These are phyloP conservation scores for Aspergillus japonicus DNA, from an alignment of 2,329 filamentous ascomycete genomes.

Conservation along the genomic window DNA sequence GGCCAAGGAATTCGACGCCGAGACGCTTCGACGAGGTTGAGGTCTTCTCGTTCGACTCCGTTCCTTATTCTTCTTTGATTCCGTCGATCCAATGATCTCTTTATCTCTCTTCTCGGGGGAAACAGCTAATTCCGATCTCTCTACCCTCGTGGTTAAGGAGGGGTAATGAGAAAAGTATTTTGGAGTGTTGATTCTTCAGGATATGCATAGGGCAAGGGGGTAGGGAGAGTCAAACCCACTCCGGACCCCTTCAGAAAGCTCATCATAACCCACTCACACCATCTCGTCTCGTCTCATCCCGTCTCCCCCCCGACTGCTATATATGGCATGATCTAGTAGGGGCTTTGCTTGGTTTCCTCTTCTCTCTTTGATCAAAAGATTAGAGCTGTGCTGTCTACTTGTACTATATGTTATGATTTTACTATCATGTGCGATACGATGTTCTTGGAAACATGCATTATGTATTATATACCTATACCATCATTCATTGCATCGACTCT, in stretches of 20 bases:
- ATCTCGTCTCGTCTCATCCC: background rate
- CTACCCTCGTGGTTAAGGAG: too few species aligned
- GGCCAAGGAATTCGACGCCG: slow-evolving; percentile 73
- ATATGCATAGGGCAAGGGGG: too few species aligned
- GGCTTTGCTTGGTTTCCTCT: background rate
- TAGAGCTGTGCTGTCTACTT: background rate
- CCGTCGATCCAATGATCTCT: too few species aligned
- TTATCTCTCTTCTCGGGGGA: too few species aligned
- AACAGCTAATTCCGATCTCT: too few species aligned
- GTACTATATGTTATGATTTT: background rate
- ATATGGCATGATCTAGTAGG: background rate
- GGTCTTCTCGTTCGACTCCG: background rate
- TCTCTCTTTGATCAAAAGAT: background rate
- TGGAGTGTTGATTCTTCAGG: too few species aligned
- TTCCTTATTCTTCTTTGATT: background rate
- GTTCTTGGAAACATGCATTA: background rate
- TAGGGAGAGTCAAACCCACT: background rate
- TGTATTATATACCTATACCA: background rate
- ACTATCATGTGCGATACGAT: background rate
- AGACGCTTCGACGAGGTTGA: slow-evolving; percentile 54
- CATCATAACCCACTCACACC: too few species aligned
- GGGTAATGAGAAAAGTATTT: too few species aligned
- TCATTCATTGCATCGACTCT: too few species aligned
- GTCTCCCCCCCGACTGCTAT: background rate
- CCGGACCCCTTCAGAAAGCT: background rate